These are phyloP conservation scores for Tetrapisispora taiwanensis DNA, from an alignment of 805 yeast genomes.

Conservation along the genomic window DNA sequence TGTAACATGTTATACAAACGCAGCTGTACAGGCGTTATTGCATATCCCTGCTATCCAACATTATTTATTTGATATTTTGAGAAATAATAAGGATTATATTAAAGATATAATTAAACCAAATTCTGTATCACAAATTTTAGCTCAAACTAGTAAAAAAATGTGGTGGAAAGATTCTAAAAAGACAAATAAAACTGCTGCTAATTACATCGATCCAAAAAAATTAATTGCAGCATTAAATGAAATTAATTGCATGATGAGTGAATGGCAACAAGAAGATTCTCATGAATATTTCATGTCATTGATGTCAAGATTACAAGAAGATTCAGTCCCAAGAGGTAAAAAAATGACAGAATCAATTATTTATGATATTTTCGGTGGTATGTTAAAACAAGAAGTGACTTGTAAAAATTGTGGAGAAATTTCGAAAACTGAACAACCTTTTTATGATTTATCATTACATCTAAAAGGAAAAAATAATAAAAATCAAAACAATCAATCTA, in stretches of 20 bases:
- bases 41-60: conserved; percentile 89
- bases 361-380: conserved; percentile 91
- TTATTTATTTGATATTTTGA: conserved; percentile 58
- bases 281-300: conserved; percentile 95
- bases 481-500: conserved; percentile 4
- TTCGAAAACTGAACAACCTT: conserved; percentile 83
- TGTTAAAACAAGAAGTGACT: conserved; percentile 71
- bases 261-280: conserved; percentile 96
- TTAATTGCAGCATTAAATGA: conserved; percentile 64
- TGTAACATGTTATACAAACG: conserved; percentile 93
- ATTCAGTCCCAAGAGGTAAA: conserved; percentile 80
- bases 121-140: conserved; percentile 57
- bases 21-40: conserved; percentile 83
- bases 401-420: conserved; percentile 77
- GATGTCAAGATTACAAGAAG: conserved; percentile 81
- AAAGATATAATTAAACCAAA: conserved; percentile 35
- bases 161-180: conserved; percentile 43
- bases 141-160: conserved; percentile 60
- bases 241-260: conserved; percentile 92
- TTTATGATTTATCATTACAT: conserved; percentile 83
- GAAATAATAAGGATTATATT: conserved; percentile 36
- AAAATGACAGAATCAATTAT: conserved; percentile 73
- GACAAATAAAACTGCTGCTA: conserved; percentile 20
- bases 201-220: conserved; percentile 62
- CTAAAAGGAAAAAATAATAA: conserved; percentile 41